Base-by-base conservation (phyloP, 2,329 filamentous ascomycete genomes). In the Trichothecium roseum region DNA sequence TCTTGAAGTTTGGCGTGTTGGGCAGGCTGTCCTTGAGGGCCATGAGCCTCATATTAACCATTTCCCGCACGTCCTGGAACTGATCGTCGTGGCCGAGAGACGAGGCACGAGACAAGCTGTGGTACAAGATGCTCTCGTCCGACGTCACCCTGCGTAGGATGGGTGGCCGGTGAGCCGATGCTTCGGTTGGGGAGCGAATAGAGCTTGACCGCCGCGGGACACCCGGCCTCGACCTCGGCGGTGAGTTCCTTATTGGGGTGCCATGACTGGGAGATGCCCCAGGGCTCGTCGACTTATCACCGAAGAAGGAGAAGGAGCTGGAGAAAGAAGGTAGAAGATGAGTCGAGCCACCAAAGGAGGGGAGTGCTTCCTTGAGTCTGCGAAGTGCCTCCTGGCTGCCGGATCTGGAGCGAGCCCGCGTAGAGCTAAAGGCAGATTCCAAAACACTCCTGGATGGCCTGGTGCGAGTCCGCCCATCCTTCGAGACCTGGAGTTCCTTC, bases 31-130 rank as follows among this genome's bases (percentile, higher is more conserved):
- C 88, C 51, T 79, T 83, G 53, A 96, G 84, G 4, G 89, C 89
- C 60, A 94, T 94, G 51, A 91, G 69, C 29, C 89, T 74, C 46
- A 83, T 86, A 49, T 95, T 96, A 45, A 89, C 81, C 63, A 91
- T 84, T 41, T 85, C 82, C 30, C 79, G 75, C 10, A 94, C 77
- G 55, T 91, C 69, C 34, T 82, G 74, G 55, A 91, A 96, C 30
- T 80, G 72, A 28, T 76, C 75, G 47, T 89, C 84, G 51, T 95
- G 85, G 2, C 88, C 88, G 1, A 93, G 68, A 0, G 86, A 93
- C 0, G 87, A 91, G 1, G 82, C 78, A 18, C 78, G 70, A 1
- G 88, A 94, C 3, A 87, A 63, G 4, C 75, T 78, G 45, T 84
- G 77, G 46, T 82, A 81, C 13, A 91, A 68, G 40, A 93, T 59